Percentiles rank a stretch among this genome's conserved stretches.
Conservation (phyloP, 1,284 basidiomycete species). For the Tremellales sp. region DNA sequence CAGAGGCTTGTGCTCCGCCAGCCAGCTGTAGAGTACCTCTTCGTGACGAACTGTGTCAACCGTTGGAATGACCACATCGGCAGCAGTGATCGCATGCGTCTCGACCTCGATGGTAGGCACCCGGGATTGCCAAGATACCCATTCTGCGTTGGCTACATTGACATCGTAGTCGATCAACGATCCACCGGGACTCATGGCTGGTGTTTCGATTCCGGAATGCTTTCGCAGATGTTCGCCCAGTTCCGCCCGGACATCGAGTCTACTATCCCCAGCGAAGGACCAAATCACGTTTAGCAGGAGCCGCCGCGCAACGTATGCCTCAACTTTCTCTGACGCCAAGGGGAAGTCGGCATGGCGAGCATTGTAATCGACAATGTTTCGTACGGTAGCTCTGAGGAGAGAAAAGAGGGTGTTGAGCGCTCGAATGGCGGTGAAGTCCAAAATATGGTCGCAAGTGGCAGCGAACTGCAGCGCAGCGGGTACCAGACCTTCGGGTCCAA, state of each 20-base stretch:
- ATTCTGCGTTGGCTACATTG: conserved; percentile 77
- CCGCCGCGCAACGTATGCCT: conserved; percentile 87
- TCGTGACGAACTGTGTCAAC: conserved; percentile 99
- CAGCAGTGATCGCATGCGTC: conserved; percentile 88
- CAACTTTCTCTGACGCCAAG: conserved; percentile 72
- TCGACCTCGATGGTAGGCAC: conserved; percentile 97
- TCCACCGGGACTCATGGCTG: conserved; percentile 65
- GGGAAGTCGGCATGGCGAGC: conserved; percentile 93
- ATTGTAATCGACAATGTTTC: conserved; percentile 94
- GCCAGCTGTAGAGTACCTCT: conserved; percentile 96
- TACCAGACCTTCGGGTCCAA: conserved; percentile 77
- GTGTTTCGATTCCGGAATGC: conserved; percentile 86
- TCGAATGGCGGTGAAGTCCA: conserved; percentile 93
- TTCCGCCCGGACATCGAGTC: conserved; percentile 79
- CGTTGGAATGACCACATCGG: conserved; percentile 96
- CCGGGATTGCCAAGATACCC: conserved; percentile 84
- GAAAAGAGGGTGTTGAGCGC: conserved; percentile 96
- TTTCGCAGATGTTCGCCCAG: conserved; percentile 85
- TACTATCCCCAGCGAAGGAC: conserved; percentile 96
- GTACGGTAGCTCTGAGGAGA: conserved; percentile 90
- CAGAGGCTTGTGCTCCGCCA: conserved; percentile 97
- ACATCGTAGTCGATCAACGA: conserved; percentile 97
- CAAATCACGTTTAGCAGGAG: conserved; percentile 90
- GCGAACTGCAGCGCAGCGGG: conserved; percentile 74
- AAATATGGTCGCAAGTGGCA: conserved; percentile 85